These are phyloP conservation scores for Phialemonium atrogriseum DNA, from an alignment of 2,329 filamentous ascomycete genomes.

Conservation along the genomic window DNA sequence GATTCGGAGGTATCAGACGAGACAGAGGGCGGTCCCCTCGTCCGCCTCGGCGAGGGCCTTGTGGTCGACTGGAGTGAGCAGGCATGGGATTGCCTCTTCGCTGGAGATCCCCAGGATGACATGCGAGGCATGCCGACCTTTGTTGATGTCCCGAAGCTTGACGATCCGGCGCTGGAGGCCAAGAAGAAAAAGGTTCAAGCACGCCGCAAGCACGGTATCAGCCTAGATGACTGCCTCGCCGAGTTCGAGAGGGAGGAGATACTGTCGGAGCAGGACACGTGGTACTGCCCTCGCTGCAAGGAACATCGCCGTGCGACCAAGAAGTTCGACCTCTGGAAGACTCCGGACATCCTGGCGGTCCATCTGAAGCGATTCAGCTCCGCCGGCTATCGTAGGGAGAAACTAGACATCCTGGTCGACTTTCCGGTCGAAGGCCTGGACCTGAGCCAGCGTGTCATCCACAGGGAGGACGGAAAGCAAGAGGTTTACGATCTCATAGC, in stretches of 20 bases:
- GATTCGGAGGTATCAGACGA: conserved; percentile 25
- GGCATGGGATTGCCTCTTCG: conserved; percentile 65
- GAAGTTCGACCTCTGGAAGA: conserved; percentile 95
- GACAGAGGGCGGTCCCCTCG: conserved; percentile 50
- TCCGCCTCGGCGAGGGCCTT: conserved; percentile 76
- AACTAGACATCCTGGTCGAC: conserved; percentile 83
- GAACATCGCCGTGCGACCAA: conserved; percentile 88
- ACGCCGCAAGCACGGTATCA: conserved; percentile 68
- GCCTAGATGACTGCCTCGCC: conserved; percentile 81
- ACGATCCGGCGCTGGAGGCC: conserved; percentile 57
- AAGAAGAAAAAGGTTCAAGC: conserved; percentile 54
- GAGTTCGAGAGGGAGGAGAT: conserved; percentile 94
- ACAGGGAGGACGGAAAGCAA: conserved; percentile 71
- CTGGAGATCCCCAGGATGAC: conserved; percentile 34
- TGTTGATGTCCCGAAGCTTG: conserved; percentile 39
- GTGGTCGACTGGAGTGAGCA: conserved; percentile 77
- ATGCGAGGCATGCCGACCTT: conserved; percentile 54
- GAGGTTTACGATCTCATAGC: conserved; percentile 89
- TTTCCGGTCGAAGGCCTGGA: conserved; percentile 87
- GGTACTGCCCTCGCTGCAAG: conserved; percentile 96
- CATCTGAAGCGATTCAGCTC: conserved; percentile 95
- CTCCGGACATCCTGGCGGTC: conserved; percentile 88
- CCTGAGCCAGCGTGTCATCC: conserved; percentile 68
- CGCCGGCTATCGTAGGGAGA: conserved; percentile 73
- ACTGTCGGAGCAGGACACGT: conserved; percentile 89